Evolutionary conservation across 805 yeast species (phyloP).

Genomic region (Candida incommunis): DNA sequence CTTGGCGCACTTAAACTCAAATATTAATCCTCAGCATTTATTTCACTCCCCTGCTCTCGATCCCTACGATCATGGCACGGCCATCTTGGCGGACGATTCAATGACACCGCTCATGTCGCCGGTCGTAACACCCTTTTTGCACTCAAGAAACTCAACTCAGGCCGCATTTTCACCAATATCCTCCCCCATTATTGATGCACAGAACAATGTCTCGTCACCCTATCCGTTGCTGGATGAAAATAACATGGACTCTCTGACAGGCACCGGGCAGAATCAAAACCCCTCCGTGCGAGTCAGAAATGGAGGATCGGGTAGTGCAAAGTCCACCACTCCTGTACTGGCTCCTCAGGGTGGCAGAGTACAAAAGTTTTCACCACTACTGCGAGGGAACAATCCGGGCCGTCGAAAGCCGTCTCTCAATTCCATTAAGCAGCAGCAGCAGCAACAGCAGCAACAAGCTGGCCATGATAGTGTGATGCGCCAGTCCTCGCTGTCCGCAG

Average conservation of each 20-base stretch:
- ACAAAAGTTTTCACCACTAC: not conserved
- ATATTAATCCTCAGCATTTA: not conserved
- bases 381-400: not conserved
- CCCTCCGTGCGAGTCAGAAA: not conserved
- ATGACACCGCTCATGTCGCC: slow-evolving; percentile 1
- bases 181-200: slow-evolving; percentile 1
- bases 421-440: not conserved
- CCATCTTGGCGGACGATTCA: not conserved
- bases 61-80: not conserved
- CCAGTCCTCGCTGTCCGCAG: not conserved
- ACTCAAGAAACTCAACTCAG: not conserved
- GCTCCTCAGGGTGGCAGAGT: not conserved
- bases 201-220: not conserved
- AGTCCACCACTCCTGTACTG: not conserved
- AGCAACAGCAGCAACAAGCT: not conserved
- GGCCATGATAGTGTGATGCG: not conserved
- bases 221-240: not conserved
- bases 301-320: not conserved
- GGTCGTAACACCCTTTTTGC: not conserved
- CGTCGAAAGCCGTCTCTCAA: not conserved
- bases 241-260: not conserved
- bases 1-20: not conserved
- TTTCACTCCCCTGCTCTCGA: not conserved
- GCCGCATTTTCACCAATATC: not conserved
- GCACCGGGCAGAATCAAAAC: not conserved